phyloP scores from a whole-genome alignment of 1,284 basidiomycete species.

The Spongiforma sp. region DNA sequence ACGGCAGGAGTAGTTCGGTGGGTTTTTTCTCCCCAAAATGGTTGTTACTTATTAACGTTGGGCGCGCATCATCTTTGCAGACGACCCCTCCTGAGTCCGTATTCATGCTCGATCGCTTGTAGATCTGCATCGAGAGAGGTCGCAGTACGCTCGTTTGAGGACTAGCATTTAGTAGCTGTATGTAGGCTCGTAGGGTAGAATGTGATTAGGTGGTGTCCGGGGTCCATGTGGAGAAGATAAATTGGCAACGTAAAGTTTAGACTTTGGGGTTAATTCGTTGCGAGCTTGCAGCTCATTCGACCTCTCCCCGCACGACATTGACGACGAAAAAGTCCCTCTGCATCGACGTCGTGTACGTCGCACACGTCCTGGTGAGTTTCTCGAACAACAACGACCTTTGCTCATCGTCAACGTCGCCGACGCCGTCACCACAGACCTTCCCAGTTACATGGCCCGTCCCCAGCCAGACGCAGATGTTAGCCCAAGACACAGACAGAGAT shows the following conservation, averaged over 20 bases:
- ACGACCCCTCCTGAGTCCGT: slow-evolving; percentile 36
- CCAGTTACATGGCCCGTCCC: slow-evolving; percentile 37
- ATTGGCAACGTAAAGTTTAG: slow-evolving; percentile 17
- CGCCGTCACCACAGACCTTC: slow-evolving; percentile 15
- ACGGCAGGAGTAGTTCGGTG: slow-evolving; percentile 38
- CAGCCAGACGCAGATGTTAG: slow-evolving; percentile 42
- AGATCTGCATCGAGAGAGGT: slow-evolving; percentile 37
- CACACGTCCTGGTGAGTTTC: slow-evolving; percentile 14
- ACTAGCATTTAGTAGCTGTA: too few relatives aligned
- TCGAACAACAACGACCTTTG: not conserved
- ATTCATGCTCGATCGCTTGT: slow-evolving; percentile 35
- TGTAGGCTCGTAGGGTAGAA: not conserved
- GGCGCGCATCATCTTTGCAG: slow-evolving; percentile 23
- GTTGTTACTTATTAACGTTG: slow-evolving; percentile 21
- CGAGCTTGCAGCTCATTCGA: not conserved
- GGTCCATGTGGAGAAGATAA: slow-evolving; percentile 25
- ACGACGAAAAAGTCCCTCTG: too few relatives aligned
- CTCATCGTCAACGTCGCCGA: slow-evolving; percentile 10
- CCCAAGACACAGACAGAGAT: slow-evolving; percentile 42
- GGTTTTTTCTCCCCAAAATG: slow-evolving; percentile 17
- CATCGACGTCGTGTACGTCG: slow-evolving; percentile 1
- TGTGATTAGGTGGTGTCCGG: slow-evolving; percentile 29
- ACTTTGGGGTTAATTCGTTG: slow-evolving; percentile 13
- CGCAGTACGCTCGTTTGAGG: slow-evolving; percentile 16
- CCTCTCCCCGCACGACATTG: slow-evolving; percentile 25